These are phyloP conservation scores for Chlamydomonas sp. DNA, from an alignment of 139 green algal genomes.

Conservation along the genomic window DNA sequence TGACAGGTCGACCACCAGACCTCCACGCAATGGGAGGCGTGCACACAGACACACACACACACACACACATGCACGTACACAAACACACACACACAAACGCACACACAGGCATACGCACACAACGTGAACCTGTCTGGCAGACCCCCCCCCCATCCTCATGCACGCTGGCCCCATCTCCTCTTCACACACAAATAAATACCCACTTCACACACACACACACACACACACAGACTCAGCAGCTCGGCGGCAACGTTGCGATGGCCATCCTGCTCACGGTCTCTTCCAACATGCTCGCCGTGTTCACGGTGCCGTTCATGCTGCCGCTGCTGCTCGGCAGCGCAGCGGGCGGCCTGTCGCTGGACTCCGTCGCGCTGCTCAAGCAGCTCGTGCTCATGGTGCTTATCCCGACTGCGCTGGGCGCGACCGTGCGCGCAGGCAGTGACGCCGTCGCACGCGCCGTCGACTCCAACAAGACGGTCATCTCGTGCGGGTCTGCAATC, in stretches of 20 bases:
- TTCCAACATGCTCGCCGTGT: constrained; percentile 57
- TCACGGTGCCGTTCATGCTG: constrained; percentile 58
- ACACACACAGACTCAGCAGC: constrained; percentile 6
- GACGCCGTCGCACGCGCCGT: constrained; percentile 12
- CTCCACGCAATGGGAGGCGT: no score
- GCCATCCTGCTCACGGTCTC: constrained; percentile 63
- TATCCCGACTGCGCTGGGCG: constrained; percentile 9
- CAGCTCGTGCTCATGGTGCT: constrained; percentile 59
- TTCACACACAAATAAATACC: no score
- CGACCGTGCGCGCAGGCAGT: neutral
- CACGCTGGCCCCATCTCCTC: no score
- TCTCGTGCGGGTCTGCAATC: neutral
- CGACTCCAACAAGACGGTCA: constrained; percentile 4
- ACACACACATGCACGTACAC: no score
- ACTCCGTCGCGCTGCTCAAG: constrained; percentile 37
- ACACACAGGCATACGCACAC: no score
- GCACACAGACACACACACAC: no score
- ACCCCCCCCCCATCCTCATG: no score
- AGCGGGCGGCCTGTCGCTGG: constrained; percentile 21
- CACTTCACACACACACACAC: no score
- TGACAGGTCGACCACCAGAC: no score
- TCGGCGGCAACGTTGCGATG: constrained; percentile 58
- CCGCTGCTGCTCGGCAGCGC: constrained; percentile 35
- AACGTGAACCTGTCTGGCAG: no score
- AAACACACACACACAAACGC: no score